Evolutionary conservation across 1,284 basidiomycete species (phyloP), one percentile per base, ranked within the genome.

Genomic region (Ganoderma lucidum): DNA sequence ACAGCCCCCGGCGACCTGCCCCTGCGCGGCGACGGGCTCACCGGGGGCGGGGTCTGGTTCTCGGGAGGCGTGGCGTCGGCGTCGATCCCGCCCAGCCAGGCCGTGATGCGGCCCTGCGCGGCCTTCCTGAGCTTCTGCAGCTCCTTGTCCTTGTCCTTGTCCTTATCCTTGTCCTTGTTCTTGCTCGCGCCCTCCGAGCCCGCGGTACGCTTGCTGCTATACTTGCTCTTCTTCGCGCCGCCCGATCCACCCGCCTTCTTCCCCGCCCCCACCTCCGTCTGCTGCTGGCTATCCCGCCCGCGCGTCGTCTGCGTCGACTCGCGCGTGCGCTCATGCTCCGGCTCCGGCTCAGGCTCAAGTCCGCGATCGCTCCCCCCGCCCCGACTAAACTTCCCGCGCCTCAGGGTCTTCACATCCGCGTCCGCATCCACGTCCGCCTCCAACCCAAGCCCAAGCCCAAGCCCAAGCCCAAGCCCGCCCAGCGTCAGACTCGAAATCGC

Each of bases 401-500:
- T 69, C 1, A 75, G 70, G 58, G 76, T 75, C 65, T 69, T 73
- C 67, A 73, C 76, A 30, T 80, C 78, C 44, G 66, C 73, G 12
- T 69, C 65, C 66, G 72, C 76, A 28, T 80, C 78, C 44, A 67
- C 73, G 12, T 69, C 65, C 23, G 23, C 23, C 23, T 23, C 23
- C 23, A 23, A 1, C 23, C 23, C 23, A 1, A 23, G 23, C 23
- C 23, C 23, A 1, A 23, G 23, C 23, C 23, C 23, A 23, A 23
- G 23, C 23, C 23, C 23, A 23, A 23, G 30, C 59, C 69, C 72
- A 2, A 73, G 35, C 64, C 87, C 87, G 2, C 88, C 89, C n/a
- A 93, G 83, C 15, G 90, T 90, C 71, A 93, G 78, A 75, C 91
- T 93, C 53, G 91, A 93, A 62, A 93, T 93, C 35, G 90, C 91